phyloP scores from a whole-genome alignment of 2,329 filamentous ascomycete genomes.

The Tolypocladium nubicola region DNA sequence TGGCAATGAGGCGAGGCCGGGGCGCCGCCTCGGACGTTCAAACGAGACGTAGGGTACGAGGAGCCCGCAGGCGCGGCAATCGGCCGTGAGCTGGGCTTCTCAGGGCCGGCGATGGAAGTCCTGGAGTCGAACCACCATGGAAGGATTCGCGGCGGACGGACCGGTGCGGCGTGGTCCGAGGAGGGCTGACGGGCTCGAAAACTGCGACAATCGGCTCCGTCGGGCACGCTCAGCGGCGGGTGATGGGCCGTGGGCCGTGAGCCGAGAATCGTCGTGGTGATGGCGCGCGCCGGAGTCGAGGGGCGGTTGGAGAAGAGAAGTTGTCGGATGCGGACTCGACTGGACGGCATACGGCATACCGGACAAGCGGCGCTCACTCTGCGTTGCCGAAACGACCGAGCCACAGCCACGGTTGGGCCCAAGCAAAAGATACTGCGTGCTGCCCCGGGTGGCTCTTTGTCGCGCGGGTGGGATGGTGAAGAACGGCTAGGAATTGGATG shows the following conservation, averaged over 20 bases:
- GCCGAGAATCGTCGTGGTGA: background rate
- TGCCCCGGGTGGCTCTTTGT: background rate
- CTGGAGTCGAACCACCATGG: background rate
- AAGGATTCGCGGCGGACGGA: background rate
- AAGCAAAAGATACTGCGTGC: background rate
- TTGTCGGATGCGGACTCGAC: background rate
- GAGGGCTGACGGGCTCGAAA: background rate
- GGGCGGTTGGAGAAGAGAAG: background rate
- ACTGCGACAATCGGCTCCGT: background rate
- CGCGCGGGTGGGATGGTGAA: background rate
- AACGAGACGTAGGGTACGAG: background rate
- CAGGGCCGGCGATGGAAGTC: background rate
- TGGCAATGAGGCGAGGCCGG: conserved; percentile 15
- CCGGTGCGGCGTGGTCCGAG: background rate
- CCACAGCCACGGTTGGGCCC: too few species aligned
- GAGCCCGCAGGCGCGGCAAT: background rate
- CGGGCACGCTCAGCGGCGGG: background rate
- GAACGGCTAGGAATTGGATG: background rate
- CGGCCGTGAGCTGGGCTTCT: background rate
- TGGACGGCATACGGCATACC: background rate
- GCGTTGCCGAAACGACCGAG: background rate
- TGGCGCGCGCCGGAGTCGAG: background rate
- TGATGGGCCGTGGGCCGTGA: background rate
- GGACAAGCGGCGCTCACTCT: background rate
- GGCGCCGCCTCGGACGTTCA: background rate